A percentile compares a stretch with the other conserved stretches of the same genome.
phyloP scores from a whole-genome alignment of 352 stramenopile species.

The Globisporangium heterothallicum region DNA sequence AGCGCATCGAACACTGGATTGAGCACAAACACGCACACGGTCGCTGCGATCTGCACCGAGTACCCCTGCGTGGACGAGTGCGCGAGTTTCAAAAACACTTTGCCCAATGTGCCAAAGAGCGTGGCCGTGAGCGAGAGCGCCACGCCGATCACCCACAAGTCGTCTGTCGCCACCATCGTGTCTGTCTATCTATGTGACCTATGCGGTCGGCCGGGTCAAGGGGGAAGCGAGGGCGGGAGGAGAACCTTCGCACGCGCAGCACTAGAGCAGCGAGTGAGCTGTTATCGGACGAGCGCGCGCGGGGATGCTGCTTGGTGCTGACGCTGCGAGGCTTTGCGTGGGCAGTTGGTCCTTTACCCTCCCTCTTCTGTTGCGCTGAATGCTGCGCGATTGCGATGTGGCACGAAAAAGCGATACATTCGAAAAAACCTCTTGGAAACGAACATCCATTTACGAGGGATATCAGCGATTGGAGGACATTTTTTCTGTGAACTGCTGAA shows the following conservation, averaged over 20 bases:
- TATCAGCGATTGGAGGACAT: neutral
- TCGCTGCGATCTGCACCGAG: constrained; percentile 61
- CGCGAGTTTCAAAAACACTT: constrained; percentile 83
- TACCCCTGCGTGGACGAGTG: constrained; percentile 57
- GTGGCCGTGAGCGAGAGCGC: constrained; percentile 75
- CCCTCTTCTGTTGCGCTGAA: neutral
- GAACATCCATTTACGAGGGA: neutral
- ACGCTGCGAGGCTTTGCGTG: no score
- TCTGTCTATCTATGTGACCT: neutral
- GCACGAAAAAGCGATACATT: neutral
- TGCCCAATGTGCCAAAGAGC: constrained; percentile 81
- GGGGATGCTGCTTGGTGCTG: no score
- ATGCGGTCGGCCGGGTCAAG: neutral
- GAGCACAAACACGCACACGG: constrained; percentile 74
- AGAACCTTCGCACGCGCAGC: neutral
- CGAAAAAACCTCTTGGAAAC: neutral
- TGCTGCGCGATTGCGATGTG: no score
- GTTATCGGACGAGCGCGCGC: neutral
- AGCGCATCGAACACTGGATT: constrained; percentile 85
- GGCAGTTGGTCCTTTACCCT: neutral
- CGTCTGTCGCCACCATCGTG: neutral
- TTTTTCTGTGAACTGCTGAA: no score
- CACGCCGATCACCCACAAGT: constrained; percentile 70
- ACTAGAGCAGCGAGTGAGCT: neutral
- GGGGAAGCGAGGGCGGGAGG: neutral